Conservation (phyloP, 2,329 filamentous ascomycete genomes). For the Xylariaceae sp. region DNA sequence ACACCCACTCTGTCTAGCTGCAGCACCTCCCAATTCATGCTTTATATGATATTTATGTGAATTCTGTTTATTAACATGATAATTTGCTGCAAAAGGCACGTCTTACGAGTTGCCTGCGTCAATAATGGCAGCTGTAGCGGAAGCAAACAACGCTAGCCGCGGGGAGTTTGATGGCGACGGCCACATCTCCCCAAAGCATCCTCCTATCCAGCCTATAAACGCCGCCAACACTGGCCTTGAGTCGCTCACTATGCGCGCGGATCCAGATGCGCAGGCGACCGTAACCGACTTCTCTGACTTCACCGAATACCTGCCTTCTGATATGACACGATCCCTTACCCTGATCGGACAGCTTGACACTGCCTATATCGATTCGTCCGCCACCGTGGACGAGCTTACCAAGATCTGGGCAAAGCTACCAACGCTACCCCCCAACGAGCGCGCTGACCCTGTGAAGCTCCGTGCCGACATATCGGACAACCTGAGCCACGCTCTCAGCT, state of each 20-base stretch:
- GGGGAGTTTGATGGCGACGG: constrained; percentile 38
- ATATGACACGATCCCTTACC: constrained; percentile 69
- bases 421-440: constrained; percentile 51
- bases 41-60: background rate
- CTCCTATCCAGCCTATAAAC: constrained; percentile 13
- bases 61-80: constrained; percentile 15
- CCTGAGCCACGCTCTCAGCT: constrained; percentile 59
- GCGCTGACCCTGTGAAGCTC: constrained; percentile 56
- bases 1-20: constrained; percentile 1
- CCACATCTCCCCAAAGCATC: constrained; percentile 45
- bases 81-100: background rate
- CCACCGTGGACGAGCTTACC: constrained; percentile 61
- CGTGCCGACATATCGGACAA: constrained; percentile 66
- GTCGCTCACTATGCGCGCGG: constrained; percentile 58
- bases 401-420: constrained; percentile 63
- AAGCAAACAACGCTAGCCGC: constrained; percentile 29
- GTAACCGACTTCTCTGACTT: constrained; percentile 73
- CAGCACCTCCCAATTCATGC: background rate
- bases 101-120: constrained; percentile 6
- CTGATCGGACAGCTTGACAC: constrained; percentile 69
- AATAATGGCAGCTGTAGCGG: constrained; percentile 31
- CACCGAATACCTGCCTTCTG: constrained; percentile 71
- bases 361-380: constrained; percentile 61
- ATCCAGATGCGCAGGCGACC: constrained; percentile 72
- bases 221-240: constrained; percentile 47